Conservation (phyloP, 805 yeast genomes). For the Wickerhamomyces rabaulensis region DNA sequence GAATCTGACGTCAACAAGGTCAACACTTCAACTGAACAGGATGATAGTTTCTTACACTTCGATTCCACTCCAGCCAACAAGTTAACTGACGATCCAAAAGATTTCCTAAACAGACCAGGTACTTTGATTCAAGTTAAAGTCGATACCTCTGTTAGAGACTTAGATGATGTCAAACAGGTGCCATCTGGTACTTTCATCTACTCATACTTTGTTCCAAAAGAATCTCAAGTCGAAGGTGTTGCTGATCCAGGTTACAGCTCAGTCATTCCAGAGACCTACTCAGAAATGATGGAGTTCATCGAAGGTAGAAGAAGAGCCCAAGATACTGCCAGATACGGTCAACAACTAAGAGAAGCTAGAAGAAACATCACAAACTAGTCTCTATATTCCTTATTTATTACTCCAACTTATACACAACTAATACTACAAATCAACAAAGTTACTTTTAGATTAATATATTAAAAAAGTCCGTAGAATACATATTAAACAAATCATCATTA, state of each 20-base stretch:
- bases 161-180: constrained; percentile 54
- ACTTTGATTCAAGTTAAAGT: constrained; percentile 87
- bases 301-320: constrained; percentile 88
- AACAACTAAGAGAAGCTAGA: constrained; percentile 26
- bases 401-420: background rate
- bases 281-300: constrained; percentile 87
- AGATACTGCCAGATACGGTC: constrained; percentile 68
- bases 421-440: background rate
- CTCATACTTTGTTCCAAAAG: constrained; percentile 79
- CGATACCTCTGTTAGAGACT: constrained; percentile 67
- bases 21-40: constrained; percentile 12
- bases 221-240: constrained; percentile 28
- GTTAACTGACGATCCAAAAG: constrained; percentile 42
- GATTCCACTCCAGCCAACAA: constrained; percentile 56
- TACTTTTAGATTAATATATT: constrained; percentile 2
- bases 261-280: constrained; percentile 81
- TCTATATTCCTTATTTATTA: background rate
- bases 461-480: background rate
- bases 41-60: constrained; percentile 36
- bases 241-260: constrained; percentile 56
- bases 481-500: background rate
- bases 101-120: constrained; percentile 71
- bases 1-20: constrained; percentile 20
- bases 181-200: constrained; percentile 86
- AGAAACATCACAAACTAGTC: background rate